Evolutionary conservation across 306 rosid genomes (phyloP).

Genomic region (Mimosa pudica): DNA sequence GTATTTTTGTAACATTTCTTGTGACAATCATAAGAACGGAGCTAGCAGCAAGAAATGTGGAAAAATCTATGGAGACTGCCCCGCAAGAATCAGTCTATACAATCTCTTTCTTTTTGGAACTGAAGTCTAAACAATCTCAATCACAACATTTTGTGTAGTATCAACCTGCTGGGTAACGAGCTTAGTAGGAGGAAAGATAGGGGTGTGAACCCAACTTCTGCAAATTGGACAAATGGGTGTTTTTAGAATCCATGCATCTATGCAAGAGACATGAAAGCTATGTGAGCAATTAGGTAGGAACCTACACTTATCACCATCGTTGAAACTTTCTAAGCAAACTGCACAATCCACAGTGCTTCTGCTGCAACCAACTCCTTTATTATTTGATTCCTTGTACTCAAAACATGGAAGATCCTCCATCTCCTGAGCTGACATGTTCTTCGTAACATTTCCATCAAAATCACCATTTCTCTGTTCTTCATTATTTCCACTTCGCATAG

Average conservation of each 20-base stretch:
- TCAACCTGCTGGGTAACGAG: neutral
- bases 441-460: neutral
- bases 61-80: neutral
- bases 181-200: neutral
- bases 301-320: constrained; percentile 64
- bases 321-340: constrained; percentile 63
- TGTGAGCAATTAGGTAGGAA: constrained; percentile 61
- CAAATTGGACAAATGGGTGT: constrained; percentile 69
- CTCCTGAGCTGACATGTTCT: constrained; percentile 43
- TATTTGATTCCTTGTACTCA: constrained; percentile 43
- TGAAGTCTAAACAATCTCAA: constrained; percentile 29
- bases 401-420: constrained; percentile 64
- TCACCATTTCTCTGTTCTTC: neutral
- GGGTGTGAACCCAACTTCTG: constrained; percentile 42
- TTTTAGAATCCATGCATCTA: constrained; percentile 60
- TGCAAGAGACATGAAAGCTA: constrained; percentile 61
- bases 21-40: too few species aligned
- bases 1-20: neutral
- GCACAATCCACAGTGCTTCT: constrained; percentile 52
- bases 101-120: neutral
- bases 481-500: constrained; percentile 39
- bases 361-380: neutral
- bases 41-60: neutral
- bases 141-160: constrained; percentile 23
- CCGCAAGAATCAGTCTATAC: neutral